Evolutionary conservation across 305 asterid species (phyloP).

Genomic region (Fraxinus nigra): DNA sequence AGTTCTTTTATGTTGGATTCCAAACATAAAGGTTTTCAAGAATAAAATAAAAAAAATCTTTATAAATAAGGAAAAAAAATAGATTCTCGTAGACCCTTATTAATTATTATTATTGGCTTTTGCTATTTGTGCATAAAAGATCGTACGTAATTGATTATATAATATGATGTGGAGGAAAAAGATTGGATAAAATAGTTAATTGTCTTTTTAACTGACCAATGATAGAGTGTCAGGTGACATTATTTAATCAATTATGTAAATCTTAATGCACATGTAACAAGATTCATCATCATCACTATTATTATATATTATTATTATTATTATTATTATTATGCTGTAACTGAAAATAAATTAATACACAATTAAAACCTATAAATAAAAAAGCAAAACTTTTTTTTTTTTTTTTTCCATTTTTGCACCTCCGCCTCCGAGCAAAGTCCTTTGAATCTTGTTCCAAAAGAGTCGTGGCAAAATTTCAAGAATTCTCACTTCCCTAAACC

Average conservation of each 20-base stretch:
- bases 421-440: neutral
- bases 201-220: no score
- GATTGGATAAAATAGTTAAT: no score
- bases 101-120: neutral
- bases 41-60: neutral
- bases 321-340: neutral
- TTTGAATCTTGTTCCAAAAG: neutral
- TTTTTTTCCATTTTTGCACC: neutral
- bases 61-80: neutral
- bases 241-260: no score
- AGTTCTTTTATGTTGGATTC: neutral
- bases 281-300: no score
- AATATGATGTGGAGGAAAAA: no score
- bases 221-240: no score
- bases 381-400: neutral
- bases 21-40: neutral
- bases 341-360: neutral
- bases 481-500: constrained; percentile 37
- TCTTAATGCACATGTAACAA: neutral
- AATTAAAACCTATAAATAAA: constrained; percentile 2
- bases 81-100: neutral
- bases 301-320: neutral
- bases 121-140: no score
- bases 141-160: no score
- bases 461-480: constrained; percentile 37